A percentile compares a stretch with the other conserved stretches of the same genome.
These are phyloP conservation scores for Entomortierella beljakovae DNA, from an alignment of 192 early-diverging fungal genomes.

Conservation along the genomic window DNA sequence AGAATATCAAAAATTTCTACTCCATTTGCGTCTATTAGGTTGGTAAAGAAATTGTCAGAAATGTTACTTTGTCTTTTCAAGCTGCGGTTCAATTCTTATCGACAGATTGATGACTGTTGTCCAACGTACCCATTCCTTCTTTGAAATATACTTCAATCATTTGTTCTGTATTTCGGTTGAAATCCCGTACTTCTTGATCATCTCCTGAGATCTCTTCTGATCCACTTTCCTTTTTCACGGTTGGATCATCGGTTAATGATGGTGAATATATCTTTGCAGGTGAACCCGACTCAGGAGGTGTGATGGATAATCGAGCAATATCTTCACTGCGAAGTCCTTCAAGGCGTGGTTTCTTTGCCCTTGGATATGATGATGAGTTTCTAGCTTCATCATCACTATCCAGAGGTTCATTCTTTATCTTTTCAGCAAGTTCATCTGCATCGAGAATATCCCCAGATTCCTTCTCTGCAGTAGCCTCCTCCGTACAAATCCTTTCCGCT, in stretches of 20 bases:
- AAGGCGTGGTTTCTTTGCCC: constrained; percentile 11
- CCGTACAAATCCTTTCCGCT: no score
- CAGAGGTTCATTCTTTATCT: neutral
- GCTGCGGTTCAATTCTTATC: neutral
- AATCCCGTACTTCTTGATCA: constrained; percentile 10
- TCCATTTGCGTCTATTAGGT: constrained; percentile 29
- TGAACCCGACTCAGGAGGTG: neutral
- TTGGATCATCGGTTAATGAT: neutral
- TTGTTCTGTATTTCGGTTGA: constrained; percentile 44
- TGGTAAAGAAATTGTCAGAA: neutral
- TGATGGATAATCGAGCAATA: constrained; percentile 1
- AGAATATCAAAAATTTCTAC: constrained; percentile 44
- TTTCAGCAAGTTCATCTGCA: neutral
- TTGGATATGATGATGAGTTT: neutral
- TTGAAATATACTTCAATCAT: constrained; percentile 41
- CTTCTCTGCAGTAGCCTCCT: no score
- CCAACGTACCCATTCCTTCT: constrained; percentile 34
- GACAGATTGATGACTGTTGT: neutral
- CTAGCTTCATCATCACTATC: neutral
- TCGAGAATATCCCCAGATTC: neutral
- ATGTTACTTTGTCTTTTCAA: neutral
- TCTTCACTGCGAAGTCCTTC: constrained; percentile 9
- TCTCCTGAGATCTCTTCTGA: neutral
- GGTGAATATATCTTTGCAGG: neutral
- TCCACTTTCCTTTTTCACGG: neutral